These are phyloP conservation scores for Lichenothelia convexa DNA, from an alignment of 495 filamentous ascomycete species.

Conservation along the genomic window DNA sequence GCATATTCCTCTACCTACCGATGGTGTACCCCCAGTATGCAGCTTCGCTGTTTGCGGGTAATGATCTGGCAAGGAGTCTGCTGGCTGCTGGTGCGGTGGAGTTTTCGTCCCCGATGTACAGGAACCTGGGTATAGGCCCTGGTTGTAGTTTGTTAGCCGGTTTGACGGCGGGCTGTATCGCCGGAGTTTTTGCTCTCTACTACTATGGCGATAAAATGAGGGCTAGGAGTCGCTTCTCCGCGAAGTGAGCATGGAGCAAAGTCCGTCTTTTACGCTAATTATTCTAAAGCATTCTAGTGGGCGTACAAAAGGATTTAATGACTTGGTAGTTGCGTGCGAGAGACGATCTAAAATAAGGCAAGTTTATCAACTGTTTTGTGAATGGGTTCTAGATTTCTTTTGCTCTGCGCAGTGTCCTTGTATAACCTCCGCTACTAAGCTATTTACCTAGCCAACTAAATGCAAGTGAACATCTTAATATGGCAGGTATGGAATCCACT, in stretches of 20 bases:
- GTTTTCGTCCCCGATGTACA: constrained; percentile 37
- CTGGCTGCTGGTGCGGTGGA: constrained; percentile 40
- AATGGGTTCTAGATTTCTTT: no score
- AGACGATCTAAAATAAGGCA: no score
- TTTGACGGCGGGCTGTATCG: constrained; percentile 34
- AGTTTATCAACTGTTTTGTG: no score
- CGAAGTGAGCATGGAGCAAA: constrained; percentile 14
- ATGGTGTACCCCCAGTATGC: constrained; percentile 44
- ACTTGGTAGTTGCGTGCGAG: no score
- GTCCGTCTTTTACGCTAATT: no score
- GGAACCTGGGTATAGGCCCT: constrained; percentile 35
- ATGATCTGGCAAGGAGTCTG: constrained; percentile 37
- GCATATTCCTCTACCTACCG: constrained; percentile 46
- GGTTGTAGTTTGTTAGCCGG: constrained; percentile 38
- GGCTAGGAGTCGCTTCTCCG: constrained; percentile 27
- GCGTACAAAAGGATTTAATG: no score
- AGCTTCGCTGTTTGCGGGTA: constrained; percentile 41
- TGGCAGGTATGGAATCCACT: no score
- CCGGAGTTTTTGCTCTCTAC: constrained; percentile 38
- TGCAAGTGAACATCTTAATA: no score
- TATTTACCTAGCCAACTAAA: no score
- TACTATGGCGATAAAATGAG: constrained; percentile 33
- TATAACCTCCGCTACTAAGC: no score
- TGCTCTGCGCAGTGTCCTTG: no score
- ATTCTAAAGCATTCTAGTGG: no score